Percentiles rank a stretch among this genome's conserved stretches.
Evolutionary conservation across 331 rosid genomes (phyloP).

Genomic region (Cydonia oblonga): DNA sequence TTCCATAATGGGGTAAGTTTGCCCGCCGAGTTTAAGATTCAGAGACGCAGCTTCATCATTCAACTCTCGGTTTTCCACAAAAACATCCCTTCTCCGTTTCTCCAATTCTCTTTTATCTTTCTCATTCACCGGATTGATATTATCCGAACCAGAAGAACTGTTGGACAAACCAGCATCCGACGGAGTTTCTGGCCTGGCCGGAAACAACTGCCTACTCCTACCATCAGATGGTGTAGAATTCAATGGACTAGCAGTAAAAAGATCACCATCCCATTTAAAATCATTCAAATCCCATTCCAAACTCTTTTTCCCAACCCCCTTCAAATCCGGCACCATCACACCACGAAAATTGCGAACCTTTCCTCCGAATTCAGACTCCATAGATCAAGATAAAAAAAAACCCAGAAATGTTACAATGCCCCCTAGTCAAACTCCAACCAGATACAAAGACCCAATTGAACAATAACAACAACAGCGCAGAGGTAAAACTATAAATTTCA

Average conservation of each 20-base stretch:
- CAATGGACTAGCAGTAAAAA: constrained; percentile 45
- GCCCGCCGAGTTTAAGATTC: constrained; percentile 55
- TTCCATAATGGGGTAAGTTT: constrained; percentile 43
- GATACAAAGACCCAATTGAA: background rate
- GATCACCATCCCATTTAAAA: constrained; percentile 93
- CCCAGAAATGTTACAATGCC: background rate
- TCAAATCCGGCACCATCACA: constrained; percentile 15
- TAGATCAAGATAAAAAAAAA: constrained; percentile 13
- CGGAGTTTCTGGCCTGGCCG: constrained; percentile 34
- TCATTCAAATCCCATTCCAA: constrained; percentile 85
- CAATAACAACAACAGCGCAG: background rate
- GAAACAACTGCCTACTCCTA: constrained; percentile 38
- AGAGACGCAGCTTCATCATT: constrained; percentile 43
- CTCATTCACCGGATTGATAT: constrained; percentile 22
- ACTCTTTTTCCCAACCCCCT: constrained; percentile 47
- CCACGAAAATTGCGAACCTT: constrained; percentile 34
- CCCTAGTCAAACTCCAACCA: constrained; percentile 2
- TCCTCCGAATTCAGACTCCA: constrained; percentile 58
- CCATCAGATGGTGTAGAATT: constrained; percentile 50
- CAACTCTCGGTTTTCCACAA: constrained; percentile 32
- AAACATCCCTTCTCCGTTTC: constrained; percentile 51
- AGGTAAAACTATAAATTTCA: background rate
- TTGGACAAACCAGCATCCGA: constrained; percentile 33
- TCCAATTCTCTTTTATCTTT: constrained; percentile 60
- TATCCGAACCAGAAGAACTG: constrained; percentile 40